These are phyloP conservation scores for Colletotrichum tofieldiae DNA, from an alignment of 2,329 filamentous ascomycete genomes.

Conservation along the genomic window DNA sequence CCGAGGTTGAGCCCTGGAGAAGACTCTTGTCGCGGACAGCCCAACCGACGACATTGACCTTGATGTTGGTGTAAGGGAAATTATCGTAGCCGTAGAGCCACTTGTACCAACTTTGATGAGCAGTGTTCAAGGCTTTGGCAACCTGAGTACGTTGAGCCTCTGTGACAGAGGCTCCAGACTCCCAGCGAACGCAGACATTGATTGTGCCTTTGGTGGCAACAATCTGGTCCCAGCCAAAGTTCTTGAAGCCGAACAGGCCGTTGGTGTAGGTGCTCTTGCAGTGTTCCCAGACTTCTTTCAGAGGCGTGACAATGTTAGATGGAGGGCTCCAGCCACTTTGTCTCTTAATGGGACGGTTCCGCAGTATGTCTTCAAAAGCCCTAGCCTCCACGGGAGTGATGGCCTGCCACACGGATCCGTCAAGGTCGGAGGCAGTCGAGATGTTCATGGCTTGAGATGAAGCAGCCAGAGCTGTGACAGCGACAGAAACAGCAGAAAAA, in stretches of 20 bases:
- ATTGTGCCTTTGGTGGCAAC: conserved; percentile 49
- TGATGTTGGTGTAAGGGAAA: conserved; percentile 59
- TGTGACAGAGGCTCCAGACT: conserved; percentile 55
- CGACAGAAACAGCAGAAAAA: conserved; percentile 44
- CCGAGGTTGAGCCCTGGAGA: conserved; percentile 55
- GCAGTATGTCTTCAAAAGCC: conserved; percentile 25
- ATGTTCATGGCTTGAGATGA: conserved; percentile 45
- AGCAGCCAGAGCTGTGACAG: conserved; percentile 46
- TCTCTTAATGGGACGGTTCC: conserved; percentile 50
- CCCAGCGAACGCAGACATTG: conserved; percentile 63
- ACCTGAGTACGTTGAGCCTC: conserved; percentile 57
- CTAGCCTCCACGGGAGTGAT: conserved; percentile 40
- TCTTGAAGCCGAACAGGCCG: conserved; percentile 48
- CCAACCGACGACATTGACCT: conserved; percentile 60
- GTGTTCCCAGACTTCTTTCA: conserved; percentile 54
- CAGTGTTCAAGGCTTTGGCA: conserved; percentile 52
- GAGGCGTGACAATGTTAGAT: conserved; percentile 44
- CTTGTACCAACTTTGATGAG: conserved; percentile 59
- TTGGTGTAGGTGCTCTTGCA: conserved; percentile 48
- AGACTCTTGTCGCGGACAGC: conserved; percentile 57
- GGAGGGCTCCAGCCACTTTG: conserved; percentile 51
- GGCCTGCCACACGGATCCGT: conserved; percentile 49
- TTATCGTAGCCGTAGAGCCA: conserved; percentile 60
- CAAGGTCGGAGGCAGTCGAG: conserved; percentile 48
- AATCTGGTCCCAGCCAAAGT: conserved; percentile 55